Conservation (phyloP, 805 yeast genomes). For the Cyberlindnera nakhonratchasimensis region DNA sequence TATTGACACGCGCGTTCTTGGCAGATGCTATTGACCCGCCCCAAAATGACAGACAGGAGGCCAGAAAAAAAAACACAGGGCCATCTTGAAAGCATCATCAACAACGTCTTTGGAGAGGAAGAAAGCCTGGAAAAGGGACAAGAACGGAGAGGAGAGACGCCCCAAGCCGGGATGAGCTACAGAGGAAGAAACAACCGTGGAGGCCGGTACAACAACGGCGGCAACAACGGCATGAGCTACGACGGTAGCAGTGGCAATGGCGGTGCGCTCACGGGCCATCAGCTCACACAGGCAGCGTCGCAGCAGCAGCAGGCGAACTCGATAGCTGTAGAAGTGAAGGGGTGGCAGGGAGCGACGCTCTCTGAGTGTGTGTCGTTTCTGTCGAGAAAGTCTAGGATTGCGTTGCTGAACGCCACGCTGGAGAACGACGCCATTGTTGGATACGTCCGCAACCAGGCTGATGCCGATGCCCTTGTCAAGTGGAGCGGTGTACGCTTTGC, state of each 20-base stretch:
- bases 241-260: constrained; percentile 1
- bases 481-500: constrained; percentile 83
- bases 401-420: constrained; percentile 48
- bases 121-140: not conserved
- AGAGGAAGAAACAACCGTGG: constrained; percentile 9
- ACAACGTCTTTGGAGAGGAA: not conserved
- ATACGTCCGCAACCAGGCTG: constrained; percentile 47
- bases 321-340: constrained; percentile 58
- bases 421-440: constrained; percentile 61
- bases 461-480: constrained; percentile 54
- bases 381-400: constrained; percentile 59
- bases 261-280: constrained; percentile 14
- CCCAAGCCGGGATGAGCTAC: constrained; percentile 15
- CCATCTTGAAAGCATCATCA: not conserved
- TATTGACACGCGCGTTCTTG: not conserved
- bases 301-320: constrained; percentile 26
- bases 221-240: constrained; percentile 8
- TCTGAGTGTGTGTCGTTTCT: constrained; percentile 68
- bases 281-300: constrained; percentile 17
- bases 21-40: not conserved
- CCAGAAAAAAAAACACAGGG: not conserved
- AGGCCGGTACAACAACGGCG: constrained; percentile 6
- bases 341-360: constrained; percentile 79
- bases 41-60: not conserved
- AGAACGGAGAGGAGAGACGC: not conserved